These are phyloP conservation scores for Pseudocercospora cruenta DNA, from an alignment of 2,329 filamentous ascomycete species.

Conservation along the genomic window DNA sequence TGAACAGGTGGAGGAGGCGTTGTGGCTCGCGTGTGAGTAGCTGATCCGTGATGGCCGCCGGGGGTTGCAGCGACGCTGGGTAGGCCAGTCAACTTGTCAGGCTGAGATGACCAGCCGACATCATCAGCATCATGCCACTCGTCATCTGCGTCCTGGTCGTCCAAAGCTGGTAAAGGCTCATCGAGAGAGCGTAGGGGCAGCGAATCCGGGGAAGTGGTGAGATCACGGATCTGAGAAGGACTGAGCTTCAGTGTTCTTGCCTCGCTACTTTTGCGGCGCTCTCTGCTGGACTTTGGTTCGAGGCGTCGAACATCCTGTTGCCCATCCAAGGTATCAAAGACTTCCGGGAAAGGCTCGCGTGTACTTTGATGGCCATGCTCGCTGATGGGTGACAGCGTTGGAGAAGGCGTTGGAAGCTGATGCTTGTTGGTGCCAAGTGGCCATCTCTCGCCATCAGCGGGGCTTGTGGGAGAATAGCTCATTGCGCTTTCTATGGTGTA, in stretches of 20 bases:
- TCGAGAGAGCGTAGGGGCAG: constrained; percentile 26
- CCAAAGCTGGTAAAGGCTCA: constrained; percentile 11
- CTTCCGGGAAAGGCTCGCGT: neutral
- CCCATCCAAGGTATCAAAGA: neutral
- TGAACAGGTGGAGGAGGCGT: constrained; percentile 18
- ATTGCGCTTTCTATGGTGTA: neutral
- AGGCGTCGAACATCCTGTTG: neutral
- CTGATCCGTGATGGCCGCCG: neutral
- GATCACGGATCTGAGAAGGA: constrained; percentile 22
- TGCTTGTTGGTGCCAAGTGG: constrained; percentile 11
- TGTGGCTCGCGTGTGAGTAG: constrained; percentile 9
- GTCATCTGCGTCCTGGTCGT: constrained; percentile 22
- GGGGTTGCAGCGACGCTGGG: constrained; percentile 17
- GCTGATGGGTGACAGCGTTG: constrained; percentile 23
- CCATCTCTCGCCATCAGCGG: constrained; percentile 17
- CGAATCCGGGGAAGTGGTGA: constrained; percentile 29
- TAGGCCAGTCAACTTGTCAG: constrained; percentile 1
- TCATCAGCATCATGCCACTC: constrained; percentile 19
- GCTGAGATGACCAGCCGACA: neutral
- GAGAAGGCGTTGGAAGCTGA: constrained; percentile 24
- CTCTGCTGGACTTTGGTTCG: neutral
- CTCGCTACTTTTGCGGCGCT: constrained; percentile 24
- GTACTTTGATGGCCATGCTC: constrained; percentile 14
- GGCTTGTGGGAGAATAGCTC: constrained; percentile 16
- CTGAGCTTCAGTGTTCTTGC: constrained; percentile 23